Base-by-base conservation (phyloP, 2,329 filamentous ascomycete genomes). In the Coleophoma cylindrospora region DNA sequence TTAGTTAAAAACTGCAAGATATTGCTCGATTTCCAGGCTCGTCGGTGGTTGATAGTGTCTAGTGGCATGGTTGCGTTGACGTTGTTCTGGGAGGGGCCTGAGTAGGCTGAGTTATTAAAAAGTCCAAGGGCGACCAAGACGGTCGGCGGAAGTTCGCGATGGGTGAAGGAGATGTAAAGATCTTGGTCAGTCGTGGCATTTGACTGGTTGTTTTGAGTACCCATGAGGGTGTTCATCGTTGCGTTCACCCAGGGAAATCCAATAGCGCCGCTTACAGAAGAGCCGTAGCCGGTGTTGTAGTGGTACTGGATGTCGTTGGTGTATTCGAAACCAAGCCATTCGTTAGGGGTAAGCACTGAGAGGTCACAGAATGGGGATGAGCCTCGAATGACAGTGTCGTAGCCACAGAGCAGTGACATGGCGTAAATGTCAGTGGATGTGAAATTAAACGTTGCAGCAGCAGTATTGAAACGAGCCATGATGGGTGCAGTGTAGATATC, bases 1-100 rank as follows among this genome's bases (percentile, higher is more conserved):
- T 79, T 79, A 4, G 73, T 72, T 47, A 79, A 57, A 62, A 79
- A 80, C 0, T 75, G 74, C n/a, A 80, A 60, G 56, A 79, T 74
- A 46, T 70, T 65, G n/a, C 71, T 74, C 5, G 71, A 75, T 53
- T 68, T 68, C 76, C 76, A 80, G 3, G 66, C 71, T 19, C 76
- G 71, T 17, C 67, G 61, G 55, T 75, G 71, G 62, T 79, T 80
- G 55, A 77, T 70, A 38, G 61, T 64, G 48, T 70, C 62, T 3
- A 66, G 57, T 1, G 75, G 74, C 76, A 80, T 78, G 9, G 74
- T 76, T 15, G 61, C 67, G 53, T 79, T 79, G 40, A 73, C 60
- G 50, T 76, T 61, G 9, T 27, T 27, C 27, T 27, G 27, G 56
- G 74, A 67, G 2, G 67, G 61, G 7, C 71, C 73, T 0, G 73